Evolutionary conservation across 1,139 yeast species (phyloP).

Genomic region (Geotrichum australiense): DNA sequence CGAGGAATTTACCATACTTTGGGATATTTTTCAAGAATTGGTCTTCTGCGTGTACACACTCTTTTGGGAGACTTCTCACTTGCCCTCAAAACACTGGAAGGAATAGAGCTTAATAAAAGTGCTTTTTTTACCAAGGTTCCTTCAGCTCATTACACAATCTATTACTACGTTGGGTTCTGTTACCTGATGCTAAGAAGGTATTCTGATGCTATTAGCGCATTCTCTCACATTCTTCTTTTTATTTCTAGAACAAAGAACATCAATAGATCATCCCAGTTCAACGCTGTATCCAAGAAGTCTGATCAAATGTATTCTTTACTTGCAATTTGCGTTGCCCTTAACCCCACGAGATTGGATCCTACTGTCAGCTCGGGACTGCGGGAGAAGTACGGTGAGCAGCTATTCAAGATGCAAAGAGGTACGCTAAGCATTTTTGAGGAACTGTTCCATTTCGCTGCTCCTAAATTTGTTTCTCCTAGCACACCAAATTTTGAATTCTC

Average conservation of each 20-base stretch:
- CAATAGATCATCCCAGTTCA: constrained; percentile 41
- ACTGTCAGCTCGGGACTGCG: constrained; percentile 38
- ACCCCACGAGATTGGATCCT: constrained; percentile 44
- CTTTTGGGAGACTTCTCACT: constrained; percentile 43
- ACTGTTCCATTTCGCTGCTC: constrained; percentile 41
- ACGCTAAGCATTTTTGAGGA: constrained; percentile 40
- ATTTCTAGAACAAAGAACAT: constrained; percentile 43
- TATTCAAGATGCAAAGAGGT: constrained; percentile 39
- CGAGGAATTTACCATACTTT: constrained; percentile 40
- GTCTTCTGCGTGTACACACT: constrained; percentile 44
- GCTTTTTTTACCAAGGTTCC: constrained; percentile 42
- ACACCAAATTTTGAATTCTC: constrained; percentile 35
- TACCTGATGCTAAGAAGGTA: constrained; percentile 45
- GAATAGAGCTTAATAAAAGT: constrained; percentile 41
- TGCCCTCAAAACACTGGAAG: constrained; percentile 44
- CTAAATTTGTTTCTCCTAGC: constrained; percentile 42
- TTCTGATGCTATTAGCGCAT: constrained; percentile 44
- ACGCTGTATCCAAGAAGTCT: constrained; percentile 42
- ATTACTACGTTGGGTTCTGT: constrained; percentile 46
- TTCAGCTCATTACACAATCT: constrained; percentile 44
- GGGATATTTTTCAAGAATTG: constrained; percentile 46
- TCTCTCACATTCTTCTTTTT: constrained; percentile 41
- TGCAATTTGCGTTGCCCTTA: constrained; percentile 41
- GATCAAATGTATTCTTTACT: constrained; percentile 47
- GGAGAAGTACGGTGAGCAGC: constrained; percentile 44